A percentile compares a stretch with the other conserved stretches of the same genome.
These are phyloP conservation scores for Clathrospora elynae DNA, from an alignment of 2,329 filamentous ascomycete species.

Conservation along the genomic window DNA sequence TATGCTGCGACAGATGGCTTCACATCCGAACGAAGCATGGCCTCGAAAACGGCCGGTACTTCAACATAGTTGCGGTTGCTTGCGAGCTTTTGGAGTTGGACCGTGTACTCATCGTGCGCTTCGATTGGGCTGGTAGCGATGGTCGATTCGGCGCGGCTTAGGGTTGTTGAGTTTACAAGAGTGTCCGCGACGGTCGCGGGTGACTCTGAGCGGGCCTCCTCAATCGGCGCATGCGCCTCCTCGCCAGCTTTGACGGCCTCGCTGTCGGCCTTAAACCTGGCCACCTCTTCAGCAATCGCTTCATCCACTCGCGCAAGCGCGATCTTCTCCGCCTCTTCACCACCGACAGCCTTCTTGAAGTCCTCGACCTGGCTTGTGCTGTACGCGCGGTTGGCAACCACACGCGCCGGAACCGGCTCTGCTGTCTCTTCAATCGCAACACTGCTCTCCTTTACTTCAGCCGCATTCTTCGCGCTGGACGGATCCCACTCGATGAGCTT, in stretches of 20 bases:
- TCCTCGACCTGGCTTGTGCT: slow-evolving; percentile 64
- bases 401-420: slow-evolving; percentile 36
- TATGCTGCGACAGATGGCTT: slow-evolving; percentile 85
- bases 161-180: slow-evolving; percentile 32
- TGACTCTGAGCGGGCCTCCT: slow-evolving; percentile 40
- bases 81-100: slow-evolving; percentile 76
- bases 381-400: slow-evolving; percentile 55
- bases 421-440: slow-evolving; percentile 38
- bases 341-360: slow-evolving; percentile 60
- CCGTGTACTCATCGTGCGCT: slow-evolving; percentile 71
- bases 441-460: slow-evolving; percentile 47
- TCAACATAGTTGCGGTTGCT: slow-evolving; percentile 77
- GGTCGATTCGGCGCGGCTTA: slow-evolving; percentile 49
- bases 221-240: slow-evolving; percentile 36
- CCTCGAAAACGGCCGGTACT: slow-evolving; percentile 88
- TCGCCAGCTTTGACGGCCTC: slow-evolving; percentile 46
- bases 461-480: slow-evolving; percentile 46
- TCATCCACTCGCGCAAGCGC: slow-evolving; percentile 83
- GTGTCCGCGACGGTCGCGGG: slow-evolving; percentile 40
- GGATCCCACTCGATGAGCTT: slow-evolving; percentile 88
- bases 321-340: slow-evolving; percentile 55
- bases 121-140: slow-evolving; percentile 66
- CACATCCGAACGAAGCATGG: slow-evolving; percentile 81
- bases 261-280: slow-evolving; percentile 60
- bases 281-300: slow-evolving; percentile 78